Base-by-base conservation (phyloP, 768 basidiomycete genomes). In the Hysterangium stoloniferum region DNA sequence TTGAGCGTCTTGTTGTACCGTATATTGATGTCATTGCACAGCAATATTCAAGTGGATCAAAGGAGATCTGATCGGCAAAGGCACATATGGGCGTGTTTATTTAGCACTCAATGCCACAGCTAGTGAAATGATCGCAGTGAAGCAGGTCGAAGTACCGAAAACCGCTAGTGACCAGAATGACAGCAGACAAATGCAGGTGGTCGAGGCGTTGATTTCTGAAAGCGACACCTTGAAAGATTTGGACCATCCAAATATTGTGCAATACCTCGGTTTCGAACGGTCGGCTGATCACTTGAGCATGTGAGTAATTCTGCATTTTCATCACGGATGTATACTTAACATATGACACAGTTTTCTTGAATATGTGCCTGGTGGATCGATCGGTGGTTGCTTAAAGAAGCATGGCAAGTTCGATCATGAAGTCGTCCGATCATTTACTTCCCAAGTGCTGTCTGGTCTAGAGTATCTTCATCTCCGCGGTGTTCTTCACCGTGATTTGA, bases 101-200 rank as follows among this genome's bases (percentile, higher is more conserved):
- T 79, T 98, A 48, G 96, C 91, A 15, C 72, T 98, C 52, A 98
- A 98, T 63, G 91, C 89, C 28, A 93, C 90, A 3, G 95, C 93
- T 0, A 93, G 93, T 52, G 94, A 98, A 68, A 95, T 97, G 90
- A 93, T 98, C 60, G 96, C 96, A 15, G 96, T 99, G 56, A 99
- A 99, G 68, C 96, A 98, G 67, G 96, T 99, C 41, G 96, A 98
- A 64, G 78, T 94, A 52, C 95, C 96, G 1, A 80, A 81, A 45
- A 94, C 92, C 6, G 80, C 82, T 15, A 91, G 87, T 60, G 96
- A 99, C 68, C 88, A 86, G 66, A 86, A 80, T 56, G 93, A 98
- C 65, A 75, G 78, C 15, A 78, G 93, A 28, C 93, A 95, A 59
- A 71, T 78, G 48, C 79, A 79, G 25, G 83, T 94, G 55, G 88